These are phyloP conservation scores for Metarhizium brunneum DNA, from an alignment of 2,329 filamentous ascomycete genomes.

Conservation along the genomic window DNA sequence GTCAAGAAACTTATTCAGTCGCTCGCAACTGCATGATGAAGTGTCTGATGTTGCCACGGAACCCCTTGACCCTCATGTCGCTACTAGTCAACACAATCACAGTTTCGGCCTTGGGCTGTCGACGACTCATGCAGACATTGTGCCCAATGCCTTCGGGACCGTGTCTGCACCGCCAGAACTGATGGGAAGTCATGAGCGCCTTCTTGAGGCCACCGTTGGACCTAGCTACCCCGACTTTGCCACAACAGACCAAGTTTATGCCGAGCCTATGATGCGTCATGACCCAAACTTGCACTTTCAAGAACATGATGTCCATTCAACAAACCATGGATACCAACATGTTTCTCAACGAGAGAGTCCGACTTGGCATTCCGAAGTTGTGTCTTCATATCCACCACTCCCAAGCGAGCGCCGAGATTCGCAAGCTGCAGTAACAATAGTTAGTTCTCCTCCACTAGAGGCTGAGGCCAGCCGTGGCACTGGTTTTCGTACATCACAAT, in stretches of 20 bases:
- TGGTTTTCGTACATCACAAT: neutral
- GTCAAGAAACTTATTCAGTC: slow-evolving; percentile 7
- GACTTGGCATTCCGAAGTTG: neutral
- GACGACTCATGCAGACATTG: neutral
- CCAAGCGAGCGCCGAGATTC: neutral
- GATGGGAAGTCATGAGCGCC: neutral
- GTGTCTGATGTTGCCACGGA: neutral
- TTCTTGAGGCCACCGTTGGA: neutral
- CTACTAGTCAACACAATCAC: neutral
- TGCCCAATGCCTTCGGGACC: neutral
- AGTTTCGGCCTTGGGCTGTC: slow-evolving; percentile 1
- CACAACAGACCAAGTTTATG: neutral
- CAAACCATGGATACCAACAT: neutral
- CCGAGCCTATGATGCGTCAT: slow-evolving; percentile 3
- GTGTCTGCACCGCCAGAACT: neutral
- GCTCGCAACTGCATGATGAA: neutral
- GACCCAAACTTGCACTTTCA: slow-evolving; percentile 10
- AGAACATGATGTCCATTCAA: neutral
- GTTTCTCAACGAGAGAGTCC: neutral
- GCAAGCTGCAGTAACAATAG: neutral
- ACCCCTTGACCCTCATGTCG: neutral
- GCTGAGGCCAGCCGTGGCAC: neutral
- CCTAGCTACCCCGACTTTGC: neutral
- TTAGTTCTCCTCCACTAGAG: slow-evolving; percentile 1
- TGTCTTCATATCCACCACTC: neutral